phyloP scores from a whole-genome alignment of 2,329 filamentous ascomycete species.

The Diplodia sapinea region DNA sequence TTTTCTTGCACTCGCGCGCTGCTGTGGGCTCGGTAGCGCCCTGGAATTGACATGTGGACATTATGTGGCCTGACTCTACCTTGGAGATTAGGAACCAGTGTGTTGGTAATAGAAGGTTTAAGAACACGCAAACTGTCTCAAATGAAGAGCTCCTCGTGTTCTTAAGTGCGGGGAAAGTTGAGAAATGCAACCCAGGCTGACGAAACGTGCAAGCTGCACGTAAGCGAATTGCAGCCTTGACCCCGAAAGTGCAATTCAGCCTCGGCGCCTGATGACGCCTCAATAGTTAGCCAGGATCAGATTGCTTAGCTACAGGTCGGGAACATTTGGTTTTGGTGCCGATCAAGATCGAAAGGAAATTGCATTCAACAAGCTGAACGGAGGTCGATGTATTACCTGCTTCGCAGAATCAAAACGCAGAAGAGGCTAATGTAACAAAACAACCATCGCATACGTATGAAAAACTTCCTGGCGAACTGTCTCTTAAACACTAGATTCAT shows the following conservation, averaged over 20 bases:
- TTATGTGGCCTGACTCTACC: background rate
- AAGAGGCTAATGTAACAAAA: too few species aligned
- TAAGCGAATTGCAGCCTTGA: background rate
- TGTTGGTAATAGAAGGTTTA: background rate
- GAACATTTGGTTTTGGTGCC: too few species aligned
- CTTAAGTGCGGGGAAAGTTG: background rate
- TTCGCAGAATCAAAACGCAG: too few species aligned
- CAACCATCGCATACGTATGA: too few species aligned
- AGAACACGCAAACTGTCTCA: background rate
- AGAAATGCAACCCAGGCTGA: background rate
- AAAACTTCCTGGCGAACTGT: too few species aligned
- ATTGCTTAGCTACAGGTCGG: background rate
- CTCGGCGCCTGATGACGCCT: background rate
- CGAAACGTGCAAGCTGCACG: background rate
- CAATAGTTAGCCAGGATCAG: background rate
- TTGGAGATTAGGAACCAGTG: background rate
- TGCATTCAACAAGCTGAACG: too few species aligned
- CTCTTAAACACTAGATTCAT: too few species aligned
- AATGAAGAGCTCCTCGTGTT: background rate
- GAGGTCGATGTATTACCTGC: too few species aligned
- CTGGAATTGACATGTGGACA: background rate
- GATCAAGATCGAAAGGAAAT: too few species aligned
- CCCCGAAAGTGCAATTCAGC: constrained; percentile 8
- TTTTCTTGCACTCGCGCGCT: background rate
- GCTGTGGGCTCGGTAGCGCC: background rate